A percentile compares a stretch with the other conserved stretches of the same genome.
phyloP scores from a whole-genome alignment of 495 filamentous ascomycete genomes.

The Penicillium paxilli region DNA sequence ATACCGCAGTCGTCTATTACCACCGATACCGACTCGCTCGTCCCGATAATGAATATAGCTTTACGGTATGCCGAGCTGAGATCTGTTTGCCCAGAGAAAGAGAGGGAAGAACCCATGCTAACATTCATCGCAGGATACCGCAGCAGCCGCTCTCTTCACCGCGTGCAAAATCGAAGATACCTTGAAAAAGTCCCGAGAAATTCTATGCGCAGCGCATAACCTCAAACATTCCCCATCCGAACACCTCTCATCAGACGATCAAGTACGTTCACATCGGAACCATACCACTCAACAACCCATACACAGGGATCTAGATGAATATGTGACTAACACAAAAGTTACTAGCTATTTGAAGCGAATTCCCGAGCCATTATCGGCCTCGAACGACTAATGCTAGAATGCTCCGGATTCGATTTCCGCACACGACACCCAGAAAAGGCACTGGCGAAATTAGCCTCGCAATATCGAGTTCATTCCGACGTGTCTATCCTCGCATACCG shows the following conservation, averaged over 20 bases:
- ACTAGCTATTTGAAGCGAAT: constrained; percentile 72
- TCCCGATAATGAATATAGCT: constrained; percentile 68
- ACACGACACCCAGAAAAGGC: constrained; percentile 82
- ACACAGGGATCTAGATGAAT: neutral
- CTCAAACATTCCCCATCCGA: constrained; percentile 70
- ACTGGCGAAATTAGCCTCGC: constrained; percentile 69
- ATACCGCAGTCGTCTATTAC: constrained; percentile 82
- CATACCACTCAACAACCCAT: no score
- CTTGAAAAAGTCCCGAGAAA: constrained; percentile 92
- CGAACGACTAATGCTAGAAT: constrained; percentile 92
- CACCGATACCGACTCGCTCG: constrained; percentile 85
- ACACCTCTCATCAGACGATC: constrained; percentile 77
- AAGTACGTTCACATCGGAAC: constrained; percentile 48
- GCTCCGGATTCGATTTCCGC: constrained; percentile 91
- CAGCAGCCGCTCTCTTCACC: constrained; percentile 81
- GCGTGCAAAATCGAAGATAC: constrained; percentile 98
- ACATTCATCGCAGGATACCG: constrained; percentile 63
- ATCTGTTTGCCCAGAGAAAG: neutral
- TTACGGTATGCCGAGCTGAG: constrained; percentile 34
- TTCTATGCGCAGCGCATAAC: constrained; percentile 88
- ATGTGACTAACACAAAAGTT: constrained; percentile 3
- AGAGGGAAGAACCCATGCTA: neutral
- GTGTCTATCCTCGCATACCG: constrained; percentile 69
- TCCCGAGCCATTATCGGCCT: constrained; percentile 80
- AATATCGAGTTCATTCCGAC: constrained; percentile 46